Percentiles rank a stretch among this genome's conserved stretches.
phyloP scores from a whole-genome alignment of 768 basidiomycete species.

The Agrocybe pediades region DNA sequence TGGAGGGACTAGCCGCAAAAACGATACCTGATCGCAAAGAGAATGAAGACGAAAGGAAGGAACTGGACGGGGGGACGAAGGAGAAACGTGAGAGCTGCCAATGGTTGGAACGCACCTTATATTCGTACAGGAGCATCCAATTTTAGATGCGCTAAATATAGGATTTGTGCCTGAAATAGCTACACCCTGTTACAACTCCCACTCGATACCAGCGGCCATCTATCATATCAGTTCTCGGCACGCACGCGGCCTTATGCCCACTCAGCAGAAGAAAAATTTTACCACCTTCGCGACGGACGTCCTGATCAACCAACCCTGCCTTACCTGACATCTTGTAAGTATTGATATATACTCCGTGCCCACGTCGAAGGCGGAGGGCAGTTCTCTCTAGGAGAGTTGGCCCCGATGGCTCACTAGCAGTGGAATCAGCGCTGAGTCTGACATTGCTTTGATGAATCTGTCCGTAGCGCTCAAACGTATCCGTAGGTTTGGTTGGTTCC shows the following conservation, averaged over 20 bases:
- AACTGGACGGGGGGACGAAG: conserved; percentile 18
- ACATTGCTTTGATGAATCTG: neutral
- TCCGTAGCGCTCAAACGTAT: too few species aligned
- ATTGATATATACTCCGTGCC: neutral
- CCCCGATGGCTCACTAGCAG: neutral
- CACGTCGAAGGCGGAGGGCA: neutral
- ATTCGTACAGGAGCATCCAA: conserved; percentile 5
- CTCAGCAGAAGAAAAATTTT: neutral
- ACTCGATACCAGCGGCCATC: neutral
- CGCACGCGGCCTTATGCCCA: too few species aligned
- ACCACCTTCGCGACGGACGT: neutral
- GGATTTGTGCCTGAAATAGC: neutral
- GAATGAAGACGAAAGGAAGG: conserved; percentile 19
- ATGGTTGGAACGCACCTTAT: conserved; percentile 1
- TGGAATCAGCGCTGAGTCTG: neutral
- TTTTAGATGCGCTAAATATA: conserved; percentile 16
- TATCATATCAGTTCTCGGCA: neutral
- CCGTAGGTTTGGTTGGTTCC: too few species aligned
- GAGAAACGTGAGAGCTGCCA: conserved; percentile 16
- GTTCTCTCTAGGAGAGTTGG: neutral
- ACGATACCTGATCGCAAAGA: conserved; percentile 32
- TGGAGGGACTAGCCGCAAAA: conserved; percentile 28
- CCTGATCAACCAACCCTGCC: neutral
- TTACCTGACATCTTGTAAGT: neutral
- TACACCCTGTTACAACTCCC: neutral